A percentile compares a stretch with the other conserved stretches of the same genome.
Evolutionary conservation across 1,139 yeast species (phyloP).

Genomic region (Zygoascus sp.): DNA sequence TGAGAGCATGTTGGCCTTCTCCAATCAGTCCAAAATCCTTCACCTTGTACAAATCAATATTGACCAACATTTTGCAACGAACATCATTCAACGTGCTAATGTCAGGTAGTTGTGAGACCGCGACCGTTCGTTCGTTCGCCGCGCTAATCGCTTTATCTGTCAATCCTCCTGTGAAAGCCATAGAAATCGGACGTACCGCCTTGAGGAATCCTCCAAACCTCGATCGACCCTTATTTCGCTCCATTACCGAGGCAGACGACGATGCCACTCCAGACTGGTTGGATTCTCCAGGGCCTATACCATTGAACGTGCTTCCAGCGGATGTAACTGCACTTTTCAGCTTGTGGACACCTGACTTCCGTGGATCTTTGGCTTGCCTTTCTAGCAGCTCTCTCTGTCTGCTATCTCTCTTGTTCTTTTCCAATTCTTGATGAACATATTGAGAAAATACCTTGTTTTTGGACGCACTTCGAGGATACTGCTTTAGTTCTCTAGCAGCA

Average conservation of each 20-base stretch:
- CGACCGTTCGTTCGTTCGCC: slow-evolving; percentile 50
- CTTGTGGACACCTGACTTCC: slow-evolving; percentile 24
- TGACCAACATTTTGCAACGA: slow-evolving; percentile 53
- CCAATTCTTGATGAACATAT: slow-evolving; percentile 46
- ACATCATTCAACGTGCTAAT: slow-evolving; percentile 41
- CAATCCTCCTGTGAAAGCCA: slow-evolving; percentile 34
- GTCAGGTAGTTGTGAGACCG: slow-evolving; percentile 57
- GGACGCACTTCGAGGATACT: slow-evolving; percentile 33
- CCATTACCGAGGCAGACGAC: slow-evolving; percentile 4
- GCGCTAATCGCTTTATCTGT: slow-evolving; percentile 20
- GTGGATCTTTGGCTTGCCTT: slow-evolving; percentile 38
- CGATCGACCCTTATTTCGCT: slow-evolving; percentile 17
- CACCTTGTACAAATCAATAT: slow-evolving; percentile 49
- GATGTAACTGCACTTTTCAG: slow-evolving; percentile 9
- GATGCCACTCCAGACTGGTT: neutral
- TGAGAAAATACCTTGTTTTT: slow-evolving; percentile 42
- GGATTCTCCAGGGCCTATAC: neutral
- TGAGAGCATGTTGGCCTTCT: slow-evolving; percentile 54
- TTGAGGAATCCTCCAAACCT: slow-evolving; percentile 37
- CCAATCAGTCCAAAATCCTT: slow-evolving; percentile 29
- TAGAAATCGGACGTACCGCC: slow-evolving; percentile 41
- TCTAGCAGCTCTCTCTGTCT: slow-evolving; percentile 43
- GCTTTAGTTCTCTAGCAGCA: slow-evolving; percentile 43
- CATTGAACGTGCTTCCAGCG: slow-evolving; percentile 10
- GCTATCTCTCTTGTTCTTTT: slow-evolving; percentile 49